phyloP scores from a whole-genome alignment of 192 early-diverging fungal species.

The Coemansia sp. region DNA sequence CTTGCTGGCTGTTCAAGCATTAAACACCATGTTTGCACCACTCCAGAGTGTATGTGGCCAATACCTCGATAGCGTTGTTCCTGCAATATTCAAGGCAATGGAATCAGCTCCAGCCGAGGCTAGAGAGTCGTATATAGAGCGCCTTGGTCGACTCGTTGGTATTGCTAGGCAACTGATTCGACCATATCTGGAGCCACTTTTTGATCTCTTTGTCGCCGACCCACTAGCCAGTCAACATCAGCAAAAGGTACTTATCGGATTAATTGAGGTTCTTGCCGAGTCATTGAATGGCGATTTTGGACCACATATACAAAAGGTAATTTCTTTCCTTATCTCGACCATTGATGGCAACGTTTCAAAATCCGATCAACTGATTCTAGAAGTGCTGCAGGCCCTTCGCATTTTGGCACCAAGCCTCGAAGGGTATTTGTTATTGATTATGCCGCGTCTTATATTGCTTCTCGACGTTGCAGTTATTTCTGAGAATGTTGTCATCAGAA shows the following conservation, averaged over 20 bases:
- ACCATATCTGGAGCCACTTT: conserved; percentile 77
- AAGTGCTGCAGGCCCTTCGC: conserved; percentile 73
- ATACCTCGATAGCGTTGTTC: conserved; percentile 63
- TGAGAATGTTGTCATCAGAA: conserved; percentile 56
- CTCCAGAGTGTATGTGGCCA: conserved; percentile 29
- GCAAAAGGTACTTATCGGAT: conserved; percentile 70
- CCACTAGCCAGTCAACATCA: conserved; percentile 63
- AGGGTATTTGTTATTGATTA: conserved; percentile 87
- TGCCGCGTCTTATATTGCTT: conserved; percentile 76
- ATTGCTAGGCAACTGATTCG: conserved; percentile 88
- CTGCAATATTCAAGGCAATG: conserved; percentile 88
- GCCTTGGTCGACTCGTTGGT: conserved; percentile 75
- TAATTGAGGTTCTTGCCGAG: conserved; percentile 82
- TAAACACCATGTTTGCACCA: conserved; percentile 92
- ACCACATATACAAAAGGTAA: conserved; percentile 71
- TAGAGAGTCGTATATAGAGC: conserved; percentile 89
- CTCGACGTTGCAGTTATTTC: conserved; percentile 74
- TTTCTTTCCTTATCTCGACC: conserved; percentile 82
- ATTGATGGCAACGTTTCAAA: conserved; percentile 79
- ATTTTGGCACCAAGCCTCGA: conserved; percentile 86
- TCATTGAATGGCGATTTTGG: conserved; percentile 89
- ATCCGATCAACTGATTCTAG: conserved; percentile 58
- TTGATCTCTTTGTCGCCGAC: conserved; percentile 76
- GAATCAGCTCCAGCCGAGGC: conserved; percentile 68
- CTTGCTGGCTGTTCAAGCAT: conserved; percentile 81